Base-by-base conservation (phyloP, 345 rosid genomes). In the Heritiera fomes region DNA sequence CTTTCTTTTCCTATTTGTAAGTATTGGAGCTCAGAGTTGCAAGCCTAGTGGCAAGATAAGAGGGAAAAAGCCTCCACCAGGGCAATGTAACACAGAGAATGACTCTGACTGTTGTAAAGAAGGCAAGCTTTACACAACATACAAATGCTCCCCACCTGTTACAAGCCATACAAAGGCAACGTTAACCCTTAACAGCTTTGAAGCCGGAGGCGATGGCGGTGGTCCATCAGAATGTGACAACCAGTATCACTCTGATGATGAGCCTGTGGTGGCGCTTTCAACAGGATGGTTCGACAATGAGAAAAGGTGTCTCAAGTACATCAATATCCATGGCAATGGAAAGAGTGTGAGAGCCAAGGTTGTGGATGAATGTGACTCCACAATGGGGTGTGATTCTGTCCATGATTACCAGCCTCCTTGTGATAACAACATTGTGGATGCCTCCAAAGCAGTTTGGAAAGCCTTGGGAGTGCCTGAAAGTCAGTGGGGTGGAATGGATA, bases 281-380 rank as follows among this genome's bases (percentile, higher is more conserved):
- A 82, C 87, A 2, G 82, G 87, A 30, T 86, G 87, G 84, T 81
- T 63, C 65, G 15, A 79, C 32, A 58, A 75, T 14, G 58, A 18
- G 45, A 72, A 56, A 0, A 77, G 87, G 50, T 86, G 84, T 75
- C 72, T 55, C 9, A 46, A 65, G 15, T 55, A 74, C 28, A 87
- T 84, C 17, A 79, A 17, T n/a, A 56, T 83, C 8, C 1, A 47
- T 8, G 86, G 84, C 7, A 84, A 84, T 12, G 89, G 86, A 62
- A 76, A 17, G 7, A 76, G 65, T 15, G 80, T 75, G 0, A 41
- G 32, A 68, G 86, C 83, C n/a, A 79, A 23, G 80, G 86, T 75
- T 20, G 87, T 87, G 20, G 87, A 81, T 47, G 85, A 80, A 41
- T 80, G 85, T 72, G 84, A 83, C 78, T 85, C 83, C 0, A 83